Conservation (phyloP, 75 land plant genomes). For the Picea sitchensis region DNA sequence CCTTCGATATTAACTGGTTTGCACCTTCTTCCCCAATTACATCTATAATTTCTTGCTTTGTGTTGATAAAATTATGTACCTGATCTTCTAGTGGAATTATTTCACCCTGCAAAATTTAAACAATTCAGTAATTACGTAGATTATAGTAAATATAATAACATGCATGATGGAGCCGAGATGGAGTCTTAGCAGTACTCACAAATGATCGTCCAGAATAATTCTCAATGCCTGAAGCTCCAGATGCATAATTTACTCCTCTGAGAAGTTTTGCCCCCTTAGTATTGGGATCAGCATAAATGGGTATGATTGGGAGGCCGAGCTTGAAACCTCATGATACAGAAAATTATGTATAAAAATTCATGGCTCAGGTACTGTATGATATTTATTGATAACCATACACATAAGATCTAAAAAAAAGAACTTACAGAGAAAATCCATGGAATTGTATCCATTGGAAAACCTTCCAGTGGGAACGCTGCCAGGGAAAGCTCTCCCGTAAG, state of each 20-base stretch:
- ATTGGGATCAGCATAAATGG: constrained; percentile 15
- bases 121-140: background rate
- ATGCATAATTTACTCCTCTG: constrained; percentile 45
- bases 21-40: too few relatives aligned
- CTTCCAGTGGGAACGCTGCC: constrained; percentile 23
- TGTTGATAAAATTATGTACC: too few relatives aligned
- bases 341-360: too few relatives aligned
- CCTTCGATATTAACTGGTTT: too few relatives aligned
- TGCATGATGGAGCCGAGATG: background rate
- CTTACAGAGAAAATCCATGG: constrained; percentile 24
- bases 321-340: constrained; percentile 7
- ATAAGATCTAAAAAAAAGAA: background rate
- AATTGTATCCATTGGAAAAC: constrained; percentile 27
- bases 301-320: constrained; percentile 23
- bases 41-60: too few relatives aligned
- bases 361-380: too few relatives aligned
- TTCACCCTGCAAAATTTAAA: too few relatives aligned
- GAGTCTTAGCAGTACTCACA: background rate
- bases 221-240: constrained; percentile 34
- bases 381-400: too few relatives aligned
- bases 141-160: too few relatives aligned
- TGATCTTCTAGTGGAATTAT: too few relatives aligned
- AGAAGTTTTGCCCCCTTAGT: constrained; percentile 27
- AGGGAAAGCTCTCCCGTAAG: constrained; percentile 31
- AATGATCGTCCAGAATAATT: constrained; percentile 4